Base-by-base conservation (phyloP, 805 yeast genomes). In the Candida xiaguanensis region DNA sequence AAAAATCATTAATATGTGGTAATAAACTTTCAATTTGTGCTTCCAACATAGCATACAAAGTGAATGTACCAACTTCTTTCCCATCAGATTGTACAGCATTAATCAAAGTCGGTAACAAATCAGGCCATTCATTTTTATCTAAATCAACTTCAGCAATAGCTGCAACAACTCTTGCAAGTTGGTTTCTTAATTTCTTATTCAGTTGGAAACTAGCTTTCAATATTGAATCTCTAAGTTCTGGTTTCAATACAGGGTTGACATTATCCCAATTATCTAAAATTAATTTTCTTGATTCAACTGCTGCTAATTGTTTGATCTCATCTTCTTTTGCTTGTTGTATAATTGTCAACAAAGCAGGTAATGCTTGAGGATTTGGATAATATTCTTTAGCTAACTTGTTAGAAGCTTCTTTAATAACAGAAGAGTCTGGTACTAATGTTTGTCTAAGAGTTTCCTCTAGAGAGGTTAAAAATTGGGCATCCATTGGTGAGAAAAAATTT, bases 251-350 rank as follows among this genome's bases (percentile, higher is more conserved):
- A 16, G 60, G 77, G 49, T 73, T 75, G 30, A 74, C 63, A 5
- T 52, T 48, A 28, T 63, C 70, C 98, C 98, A 93, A 55, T 79
- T 80, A 48, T 74, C 70, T 38, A 72, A 56, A 28, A 90, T 78
- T 56, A 85, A 76, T 63, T 93, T 93, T 66, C 96, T 80, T 29
- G 90, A 88, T 68, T 93, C 99, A 46, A 93, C 96, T 45, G 96
- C 95, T n/a, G 97, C 95, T 45, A 93, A 73, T 63, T 89, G 95
- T 55, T 86, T 84, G 51, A 90, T 59, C 53, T 85, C 85, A 47
- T 77, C 82, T 52, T 81, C 81, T 29, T 73, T 65, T 50, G 82
- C 80, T 49, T 71, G 74, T 62, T 85, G 89, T 55, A 88, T 72
- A 44, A 93, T 77, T 54, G 86, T 93, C 51, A 91, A 70, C 59